Conservation (phyloP, 2,329 filamentous ascomycete genomes). For the Hypoxylon sp. region DNA sequence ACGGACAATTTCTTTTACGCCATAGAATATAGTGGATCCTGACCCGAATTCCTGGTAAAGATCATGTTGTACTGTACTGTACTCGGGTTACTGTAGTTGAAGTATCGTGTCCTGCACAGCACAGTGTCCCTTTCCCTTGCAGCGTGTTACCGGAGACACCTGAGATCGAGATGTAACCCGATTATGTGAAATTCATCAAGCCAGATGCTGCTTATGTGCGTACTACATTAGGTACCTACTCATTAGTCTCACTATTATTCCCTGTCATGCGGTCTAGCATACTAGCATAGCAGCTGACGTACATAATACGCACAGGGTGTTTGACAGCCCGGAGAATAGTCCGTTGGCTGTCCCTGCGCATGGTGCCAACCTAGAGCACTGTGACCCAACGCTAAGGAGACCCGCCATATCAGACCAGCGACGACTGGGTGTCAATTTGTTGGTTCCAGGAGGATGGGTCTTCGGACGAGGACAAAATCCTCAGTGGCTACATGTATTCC, state of each 20-base stretch:
- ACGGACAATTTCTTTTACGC: conserved; percentile 35
- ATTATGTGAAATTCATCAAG: conserved; percentile 12
- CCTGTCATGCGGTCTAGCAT: conserved; percentile 30
- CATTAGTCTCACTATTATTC: conserved; percentile 22
- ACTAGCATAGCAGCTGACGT: conserved; percentile 39
- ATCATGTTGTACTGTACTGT: conserved; percentile 7
- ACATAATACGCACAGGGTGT: conserved; percentile 32
- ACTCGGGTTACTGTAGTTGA: conserved; percentile 16
- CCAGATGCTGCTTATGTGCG: conserved; percentile 20
- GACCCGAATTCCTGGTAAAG: conserved; percentile 36
- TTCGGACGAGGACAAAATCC: conserved; percentile 25
- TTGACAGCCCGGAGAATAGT: conserved; percentile 42
- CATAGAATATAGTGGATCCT: conserved; percentile 28
- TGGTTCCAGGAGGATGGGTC: conserved; percentile 40
- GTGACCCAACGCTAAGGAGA: conserved; percentile 38
- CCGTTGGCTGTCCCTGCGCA: conserved; percentile 21
- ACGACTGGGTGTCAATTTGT: conserved; percentile 38
- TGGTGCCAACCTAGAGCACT: conserved; percentile 16
- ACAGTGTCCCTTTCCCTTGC: conserved; percentile 22
- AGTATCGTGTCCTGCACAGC: conserved; percentile 4
- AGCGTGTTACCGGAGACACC: neutral
- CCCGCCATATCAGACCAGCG: conserved; percentile 34
- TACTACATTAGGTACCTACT: conserved; percentile 7
- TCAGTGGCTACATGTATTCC: neutral
- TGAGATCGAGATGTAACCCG: conserved; percentile 33